Conservation (phyloP, 345 rosid genomes). For the Gossypium longicalyx region DNA sequence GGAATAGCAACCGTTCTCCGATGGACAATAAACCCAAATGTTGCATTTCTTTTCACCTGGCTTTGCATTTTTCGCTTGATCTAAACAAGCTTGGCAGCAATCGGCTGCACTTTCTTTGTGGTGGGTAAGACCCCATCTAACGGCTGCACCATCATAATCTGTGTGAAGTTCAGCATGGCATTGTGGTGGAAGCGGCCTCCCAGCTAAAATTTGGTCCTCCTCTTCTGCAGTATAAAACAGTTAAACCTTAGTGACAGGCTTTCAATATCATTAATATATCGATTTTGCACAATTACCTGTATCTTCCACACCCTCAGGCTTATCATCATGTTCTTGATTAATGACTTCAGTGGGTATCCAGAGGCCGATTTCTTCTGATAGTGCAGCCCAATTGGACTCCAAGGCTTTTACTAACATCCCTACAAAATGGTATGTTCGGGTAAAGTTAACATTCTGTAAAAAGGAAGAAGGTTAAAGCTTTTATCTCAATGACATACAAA, state of each 20-base stretch:
- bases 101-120: slow-evolving; percentile 97
- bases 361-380: slow-evolving; percentile 80
- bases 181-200: slow-evolving; percentile 74
- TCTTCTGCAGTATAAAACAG: slow-evolving; percentile 45
- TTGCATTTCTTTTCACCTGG: slow-evolving; percentile 90
- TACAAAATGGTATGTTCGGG: slow-evolving; percentile 20
- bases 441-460: not conserved
- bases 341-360: slow-evolving; percentile 75
- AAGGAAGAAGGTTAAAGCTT: slow-evolving; percentile 5
- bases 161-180: slow-evolving; percentile 83
- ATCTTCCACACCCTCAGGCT: slow-evolving; percentile 75
- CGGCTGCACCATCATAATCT: slow-evolving; percentile 87
- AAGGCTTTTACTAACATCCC: slow-evolving; percentile 68
- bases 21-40: slow-evolving; percentile 96
- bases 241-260: slow-evolving; percentile 1
- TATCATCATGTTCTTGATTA: slow-evolving; percentile 78
- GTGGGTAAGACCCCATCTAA: slow-evolving; percentile 96
- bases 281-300: slow-evolving; percentile 43
- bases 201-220: slow-evolving; percentile 58
- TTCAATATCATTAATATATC: too few relatives aligned
- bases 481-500: not conserved
- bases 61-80: slow-evolving; percentile 70
- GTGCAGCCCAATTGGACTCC: slow-evolving; percentile 70
- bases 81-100: slow-evolving; percentile 96
- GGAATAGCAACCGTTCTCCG: slow-evolving; percentile 73